phyloP scores from a whole-genome alignment of 2,329 filamentous ascomycete species.

The Pseudogymnoascus sp. region DNA sequence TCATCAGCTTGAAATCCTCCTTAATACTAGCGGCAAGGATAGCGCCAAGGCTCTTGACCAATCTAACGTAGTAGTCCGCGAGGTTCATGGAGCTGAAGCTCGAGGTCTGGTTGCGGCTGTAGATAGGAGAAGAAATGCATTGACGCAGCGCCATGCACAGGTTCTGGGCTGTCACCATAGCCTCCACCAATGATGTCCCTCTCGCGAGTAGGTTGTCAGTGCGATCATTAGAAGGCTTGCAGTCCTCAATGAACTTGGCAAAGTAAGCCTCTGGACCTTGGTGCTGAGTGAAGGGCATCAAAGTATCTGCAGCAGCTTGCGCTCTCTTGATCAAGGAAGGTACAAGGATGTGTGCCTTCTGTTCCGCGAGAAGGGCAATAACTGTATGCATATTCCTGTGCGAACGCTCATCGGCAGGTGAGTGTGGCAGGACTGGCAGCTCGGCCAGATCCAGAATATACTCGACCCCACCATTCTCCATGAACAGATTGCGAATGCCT shows the following conservation, averaged over 20 bases:
- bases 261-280: constrained; percentile 56
- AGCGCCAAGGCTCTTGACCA: constrained; percentile 67
- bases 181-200: constrained; percentile 72
- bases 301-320: constrained; percentile 56
- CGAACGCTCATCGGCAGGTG: constrained; percentile 58
- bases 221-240: constrained; percentile 28
- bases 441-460: constrained; percentile 75
- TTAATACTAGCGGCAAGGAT: constrained; percentile 73
- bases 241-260: constrained; percentile 48
- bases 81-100: constrained; percentile 72
- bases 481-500: constrained; percentile 45
- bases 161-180: constrained; percentile 67
- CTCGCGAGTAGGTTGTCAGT: constrained; percentile 37
- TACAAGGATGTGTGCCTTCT: constrained; percentile 69
- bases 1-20: constrained; percentile 71
- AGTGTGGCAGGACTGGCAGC: constrained; percentile 68
- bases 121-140: constrained; percentile 56
- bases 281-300: constrained; percentile 55
- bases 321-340: constrained; percentile 72
- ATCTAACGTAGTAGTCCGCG: constrained; percentile 69
- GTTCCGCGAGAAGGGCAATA: constrained; percentile 69
- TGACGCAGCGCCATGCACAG: constrained; percentile 67
- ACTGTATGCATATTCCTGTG: constrained; percentile 65
- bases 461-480: constrained; percentile 73
- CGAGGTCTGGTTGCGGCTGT: constrained; percentile 45